Evolutionary conservation across 2,329 filamentous ascomycete species (phyloP).

Genomic region (Xylariales sp.): DNA sequence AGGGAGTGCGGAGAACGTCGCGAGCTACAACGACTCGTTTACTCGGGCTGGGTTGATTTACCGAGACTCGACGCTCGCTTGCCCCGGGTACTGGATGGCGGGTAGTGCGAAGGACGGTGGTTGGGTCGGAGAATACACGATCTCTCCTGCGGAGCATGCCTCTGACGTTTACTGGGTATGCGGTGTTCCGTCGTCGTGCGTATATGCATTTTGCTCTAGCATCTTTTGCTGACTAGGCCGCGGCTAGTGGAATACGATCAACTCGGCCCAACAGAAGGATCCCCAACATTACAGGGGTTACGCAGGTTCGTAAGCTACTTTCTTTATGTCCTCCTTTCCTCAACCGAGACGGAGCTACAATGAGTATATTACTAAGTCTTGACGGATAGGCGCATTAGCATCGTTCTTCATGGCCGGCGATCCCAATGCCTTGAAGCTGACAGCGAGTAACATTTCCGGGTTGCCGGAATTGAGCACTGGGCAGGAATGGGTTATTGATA

Average conservation of each 20-base stretch:
- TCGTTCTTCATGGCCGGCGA: conserved; percentile 70
- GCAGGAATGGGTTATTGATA: conserved; percentile 63
- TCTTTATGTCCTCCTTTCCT: neutral
- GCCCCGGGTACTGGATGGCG: conserved; percentile 69
- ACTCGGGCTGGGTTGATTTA: conserved; percentile 67
- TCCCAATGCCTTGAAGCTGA: conserved; percentile 68
- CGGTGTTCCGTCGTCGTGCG: conserved; percentile 18
- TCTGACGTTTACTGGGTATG: conserved; percentile 67
- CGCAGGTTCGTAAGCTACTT: conserved; percentile 37
- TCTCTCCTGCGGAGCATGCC: conserved; percentile 68
- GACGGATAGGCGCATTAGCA: conserved; percentile 64
- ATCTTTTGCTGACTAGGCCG: conserved; percentile 19
- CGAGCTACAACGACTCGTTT: conserved; percentile 61
- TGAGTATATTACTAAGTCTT: conserved; percentile 5
- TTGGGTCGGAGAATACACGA: conserved; percentile 70
- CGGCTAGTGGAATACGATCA: conserved; percentile 67
- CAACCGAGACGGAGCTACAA: neutral
- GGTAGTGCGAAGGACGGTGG: conserved; percentile 56
- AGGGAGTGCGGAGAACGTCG: conserved; percentile 61
- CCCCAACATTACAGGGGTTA: conserved; percentile 67
- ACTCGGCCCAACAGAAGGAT: conserved; percentile 62
- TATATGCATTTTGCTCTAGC: neutral
- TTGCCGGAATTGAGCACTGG: conserved; percentile 58
- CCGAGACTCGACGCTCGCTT: conserved; percentile 68
- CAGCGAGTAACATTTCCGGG: conserved; percentile 54